Percentiles rank a stretch among this genome's conserved stretches.
Evolutionary conservation across 1,284 basidiomycete species (phyloP).

Genomic region (Agroathelia rolfsii): DNA sequence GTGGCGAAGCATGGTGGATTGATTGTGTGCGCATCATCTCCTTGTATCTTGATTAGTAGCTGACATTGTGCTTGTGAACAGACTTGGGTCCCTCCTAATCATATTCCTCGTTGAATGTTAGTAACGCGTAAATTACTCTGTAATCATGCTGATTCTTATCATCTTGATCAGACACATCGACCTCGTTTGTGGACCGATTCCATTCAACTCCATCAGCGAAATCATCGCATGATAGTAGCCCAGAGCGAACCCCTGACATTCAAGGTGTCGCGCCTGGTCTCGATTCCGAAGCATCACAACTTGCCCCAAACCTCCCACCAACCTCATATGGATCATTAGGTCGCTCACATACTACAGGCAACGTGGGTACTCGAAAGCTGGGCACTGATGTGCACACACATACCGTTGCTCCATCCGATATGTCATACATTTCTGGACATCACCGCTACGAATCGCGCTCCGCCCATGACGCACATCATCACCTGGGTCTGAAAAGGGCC

Average conservation of each 20-base stretch:
- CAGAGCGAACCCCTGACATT: slow-evolving; percentile 11
- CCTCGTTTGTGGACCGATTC: slow-evolving; percentile 58
- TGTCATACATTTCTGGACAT: slow-evolving; percentile 23
- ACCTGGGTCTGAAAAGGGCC: slow-evolving; percentile 12
- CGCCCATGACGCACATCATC: slow-evolving; percentile 27
- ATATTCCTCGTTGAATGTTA: slow-evolving; percentile 74
- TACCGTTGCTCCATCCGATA: slow-evolving; percentile 3
- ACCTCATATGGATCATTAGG: slow-evolving; percentile 15
- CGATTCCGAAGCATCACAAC: slow-evolving; percentile 11
- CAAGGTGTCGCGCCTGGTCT: slow-evolving; percentile 2
- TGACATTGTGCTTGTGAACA: slow-evolving; percentile 17
- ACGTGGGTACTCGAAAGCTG: no score
- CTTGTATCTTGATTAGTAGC: slow-evolving; percentile 4
- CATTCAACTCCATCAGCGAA: slow-evolving; percentile 48
- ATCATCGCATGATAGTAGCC: slow-evolving; percentile 28
- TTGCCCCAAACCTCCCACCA: slow-evolving; percentile 8
- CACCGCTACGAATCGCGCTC: slow-evolving; percentile 32
- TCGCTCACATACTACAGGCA: slow-evolving; percentile 4
- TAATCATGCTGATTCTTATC: slow-evolving; percentile 7
- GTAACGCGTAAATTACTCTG: slow-evolving; percentile 16
- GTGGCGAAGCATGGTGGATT: slow-evolving; percentile 52
- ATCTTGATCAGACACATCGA: slow-evolving; percentile 46
- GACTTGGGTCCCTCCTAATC: slow-evolving; percentile 48
- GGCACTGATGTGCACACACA: no score
- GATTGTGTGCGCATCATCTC: slow-evolving; percentile 47